Evolutionary conservation across 495 filamentous ascomycete genomes (phyloP).

Genomic region (Neurospora hispaniola): DNA sequence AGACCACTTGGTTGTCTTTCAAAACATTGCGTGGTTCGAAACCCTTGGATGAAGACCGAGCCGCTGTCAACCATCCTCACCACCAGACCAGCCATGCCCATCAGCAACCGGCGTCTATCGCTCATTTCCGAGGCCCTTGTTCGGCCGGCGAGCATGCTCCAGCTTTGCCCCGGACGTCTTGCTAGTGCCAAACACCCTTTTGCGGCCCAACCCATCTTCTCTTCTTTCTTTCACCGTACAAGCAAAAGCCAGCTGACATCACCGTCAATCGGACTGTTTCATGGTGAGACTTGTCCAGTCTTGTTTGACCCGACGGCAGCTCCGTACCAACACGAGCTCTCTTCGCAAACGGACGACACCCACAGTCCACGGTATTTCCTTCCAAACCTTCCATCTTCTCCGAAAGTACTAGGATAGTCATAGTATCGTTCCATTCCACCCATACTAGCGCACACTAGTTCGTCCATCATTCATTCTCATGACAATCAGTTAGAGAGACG

Average conservation of each 20-base stretch:
- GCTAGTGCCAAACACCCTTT: not conserved
- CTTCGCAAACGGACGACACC: not conserved
- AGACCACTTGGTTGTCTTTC: too few species aligned
- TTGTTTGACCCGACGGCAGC: not conserved
- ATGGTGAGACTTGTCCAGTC: not conserved
- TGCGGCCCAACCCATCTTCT: not conserved
- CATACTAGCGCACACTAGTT: not conserved
- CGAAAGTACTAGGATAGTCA: not conserved
- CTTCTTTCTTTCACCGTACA: not conserved
- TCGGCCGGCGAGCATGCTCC: not conserved
- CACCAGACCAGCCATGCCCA: not conserved
- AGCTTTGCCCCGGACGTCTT: not conserved
- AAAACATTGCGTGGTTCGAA: too few species aligned
- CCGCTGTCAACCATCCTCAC: too few species aligned
- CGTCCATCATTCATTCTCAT: not conserved
- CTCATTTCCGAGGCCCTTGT: not conserved
- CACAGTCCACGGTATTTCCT: not conserved
- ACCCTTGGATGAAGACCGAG: too few species aligned
- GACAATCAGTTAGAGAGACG: not conserved
- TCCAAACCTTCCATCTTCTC: not conserved
- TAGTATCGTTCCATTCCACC: not conserved
- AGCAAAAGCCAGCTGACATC: not conserved
- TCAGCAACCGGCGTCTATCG: not conserved
- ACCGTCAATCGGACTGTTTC: not conserved
- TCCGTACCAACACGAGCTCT: not conserved